A percentile compares a stretch with the other conserved stretches of the same genome.
phyloP scores from a whole-genome alignment of 2,329 filamentous ascomycete genomes.

The Geosmithia morbida region DNA sequence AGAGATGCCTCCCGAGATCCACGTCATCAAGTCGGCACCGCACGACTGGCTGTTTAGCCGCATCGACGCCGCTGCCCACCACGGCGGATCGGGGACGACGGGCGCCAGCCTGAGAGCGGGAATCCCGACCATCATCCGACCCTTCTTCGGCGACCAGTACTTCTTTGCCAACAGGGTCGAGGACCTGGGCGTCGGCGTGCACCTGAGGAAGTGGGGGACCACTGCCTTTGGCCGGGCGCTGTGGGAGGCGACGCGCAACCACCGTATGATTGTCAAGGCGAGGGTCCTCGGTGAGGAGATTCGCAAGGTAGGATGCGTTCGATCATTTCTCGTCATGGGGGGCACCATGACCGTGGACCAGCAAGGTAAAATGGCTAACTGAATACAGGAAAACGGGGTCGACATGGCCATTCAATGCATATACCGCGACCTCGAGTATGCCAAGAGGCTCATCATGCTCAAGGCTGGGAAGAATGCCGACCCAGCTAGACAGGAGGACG shows the following conservation, averaged over 20 bases:
- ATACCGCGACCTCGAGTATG: slow-evolving; percentile 91
- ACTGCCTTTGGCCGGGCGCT: slow-evolving; percentile 71
- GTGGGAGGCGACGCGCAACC: slow-evolving; percentile 81
- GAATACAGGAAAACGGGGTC: slow-evolving; percentile 69
- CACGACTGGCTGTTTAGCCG: slow-evolving; percentile 95
- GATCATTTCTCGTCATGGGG: background rate
- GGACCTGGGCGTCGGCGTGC: slow-evolving; percentile 84
- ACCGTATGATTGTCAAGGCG: slow-evolving; percentile 85
- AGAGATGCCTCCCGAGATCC: slow-evolving; percentile 65
- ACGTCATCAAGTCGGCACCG: slow-evolving; percentile 77
- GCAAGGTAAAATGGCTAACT: background rate
- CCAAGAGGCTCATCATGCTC: slow-evolving; percentile 64
- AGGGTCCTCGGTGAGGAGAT: slow-evolving; percentile 73
- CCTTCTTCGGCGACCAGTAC: slow-evolving; percentile 96
- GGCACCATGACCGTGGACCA: background rate
- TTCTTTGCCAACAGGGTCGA: slow-evolving; percentile 88
- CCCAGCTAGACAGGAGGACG: slow-evolving; percentile 14
- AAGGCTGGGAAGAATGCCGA: slow-evolving; percentile 36
- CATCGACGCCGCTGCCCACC: slow-evolving; percentile 87
- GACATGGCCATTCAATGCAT: slow-evolving; percentile 79
- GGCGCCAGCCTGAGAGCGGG: slow-evolving; percentile 85
- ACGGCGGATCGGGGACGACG: slow-evolving; percentile 89
- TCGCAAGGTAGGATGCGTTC: slow-evolving; percentile 52
- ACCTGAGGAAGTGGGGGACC: slow-evolving; percentile 80
- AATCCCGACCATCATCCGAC: slow-evolving; percentile 85